phyloP scores from a whole-genome alignment of 371 early-diverging fungal genomes.

The Enterocytospora artemiae region DNA sequence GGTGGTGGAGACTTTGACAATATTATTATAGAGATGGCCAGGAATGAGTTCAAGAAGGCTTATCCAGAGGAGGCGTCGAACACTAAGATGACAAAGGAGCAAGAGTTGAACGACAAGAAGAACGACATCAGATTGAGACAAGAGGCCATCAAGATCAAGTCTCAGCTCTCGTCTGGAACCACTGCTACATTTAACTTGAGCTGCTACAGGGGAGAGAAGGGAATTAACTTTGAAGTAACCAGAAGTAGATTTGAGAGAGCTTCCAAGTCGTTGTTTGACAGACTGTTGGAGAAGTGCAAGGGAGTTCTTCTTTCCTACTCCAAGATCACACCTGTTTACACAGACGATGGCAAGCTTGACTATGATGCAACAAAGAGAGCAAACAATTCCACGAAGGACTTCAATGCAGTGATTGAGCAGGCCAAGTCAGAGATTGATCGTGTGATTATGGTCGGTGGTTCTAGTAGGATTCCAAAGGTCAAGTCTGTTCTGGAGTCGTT shows the following conservation, averaged over 20 bases:
- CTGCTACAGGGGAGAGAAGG: conserved; percentile 31
- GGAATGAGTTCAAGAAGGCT: conserved; percentile 34
- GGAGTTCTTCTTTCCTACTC: conserved; percentile 80
- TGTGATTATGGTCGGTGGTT: conserved; percentile 95
- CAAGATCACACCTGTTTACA: conserved; percentile 60
- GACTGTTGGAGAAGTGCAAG: conserved; percentile 81
- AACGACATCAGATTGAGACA: conserved; percentile 62
- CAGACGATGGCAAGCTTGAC: conserved; percentile 18
- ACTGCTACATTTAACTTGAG: conserved; percentile 19
- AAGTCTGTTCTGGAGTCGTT: conserved; percentile 84
- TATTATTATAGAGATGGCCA: conserved; percentile 50
- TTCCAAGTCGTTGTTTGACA: conserved; percentile 77
- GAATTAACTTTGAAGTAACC: conserved; percentile 68
- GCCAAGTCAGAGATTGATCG: conserved; percentile 74
- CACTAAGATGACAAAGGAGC: conserved; percentile 55
- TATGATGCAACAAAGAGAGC: conserved; percentile 9
- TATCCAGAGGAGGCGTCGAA: conserved; percentile 23
- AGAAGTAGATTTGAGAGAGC: conserved; percentile 91
- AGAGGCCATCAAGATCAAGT: conserved; percentile 33
- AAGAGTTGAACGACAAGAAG: conserved; percentile 24
- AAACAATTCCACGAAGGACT: conserved; percentile 13
- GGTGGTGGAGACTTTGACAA: conserved; percentile 59
- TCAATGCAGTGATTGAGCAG: conserved; percentile 20
- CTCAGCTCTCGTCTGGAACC: conserved; percentile 22
- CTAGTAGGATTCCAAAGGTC: conserved; percentile 98